phyloP scores from a whole-genome alignment of 2,329 filamentous ascomycete genomes.

The Aspergillus uvarum region DNA sequence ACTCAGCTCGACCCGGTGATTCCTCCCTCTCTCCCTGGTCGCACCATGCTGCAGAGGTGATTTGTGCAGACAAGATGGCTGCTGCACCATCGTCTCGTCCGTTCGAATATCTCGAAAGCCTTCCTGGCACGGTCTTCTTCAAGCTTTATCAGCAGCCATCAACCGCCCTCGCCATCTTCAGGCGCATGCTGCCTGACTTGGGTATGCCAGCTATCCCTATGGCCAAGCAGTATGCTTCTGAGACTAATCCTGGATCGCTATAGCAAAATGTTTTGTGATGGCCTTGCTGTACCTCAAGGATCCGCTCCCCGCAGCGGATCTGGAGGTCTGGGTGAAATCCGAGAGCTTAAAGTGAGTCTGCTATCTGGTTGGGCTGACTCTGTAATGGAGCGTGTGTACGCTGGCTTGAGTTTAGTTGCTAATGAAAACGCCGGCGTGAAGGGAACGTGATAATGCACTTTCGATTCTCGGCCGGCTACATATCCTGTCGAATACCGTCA shows the following conservation, averaged over 20 bases:
- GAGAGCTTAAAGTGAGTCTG: constrained; percentile 55
- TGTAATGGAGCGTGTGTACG: neutral
- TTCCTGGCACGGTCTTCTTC: constrained; percentile 84
- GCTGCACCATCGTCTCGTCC: constrained; percentile 56
- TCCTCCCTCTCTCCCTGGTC: neutral
- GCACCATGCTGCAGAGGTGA: constrained; percentile 31
- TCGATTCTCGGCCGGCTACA: constrained; percentile 81
- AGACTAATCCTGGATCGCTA: constrained; percentile 5
- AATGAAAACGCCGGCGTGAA: constrained; percentile 30
- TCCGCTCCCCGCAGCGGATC: constrained; percentile 73
- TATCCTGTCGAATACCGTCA: constrained; percentile 69
- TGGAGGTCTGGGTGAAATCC: constrained; percentile 83
- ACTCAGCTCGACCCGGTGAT: neutral
- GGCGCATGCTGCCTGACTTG: constrained; percentile 91
- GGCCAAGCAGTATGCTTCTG: neutral
- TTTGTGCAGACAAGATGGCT: constrained; percentile 48
- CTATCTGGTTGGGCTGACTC: neutral
- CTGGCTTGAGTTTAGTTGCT: neutral
- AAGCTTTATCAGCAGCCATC: constrained; percentile 95
- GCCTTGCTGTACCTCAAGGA: constrained; percentile 86
- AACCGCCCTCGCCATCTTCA: constrained; percentile 90
- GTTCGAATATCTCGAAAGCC: constrained; percentile 89
- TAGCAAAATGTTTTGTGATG: constrained; percentile 95
- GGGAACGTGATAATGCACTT: constrained; percentile 80
- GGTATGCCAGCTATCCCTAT: constrained; percentile 52